Evolutionary conservation across 2,329 filamentous ascomycete species (phyloP).

Genomic region (Arthrobotrys musiformis): DNA sequence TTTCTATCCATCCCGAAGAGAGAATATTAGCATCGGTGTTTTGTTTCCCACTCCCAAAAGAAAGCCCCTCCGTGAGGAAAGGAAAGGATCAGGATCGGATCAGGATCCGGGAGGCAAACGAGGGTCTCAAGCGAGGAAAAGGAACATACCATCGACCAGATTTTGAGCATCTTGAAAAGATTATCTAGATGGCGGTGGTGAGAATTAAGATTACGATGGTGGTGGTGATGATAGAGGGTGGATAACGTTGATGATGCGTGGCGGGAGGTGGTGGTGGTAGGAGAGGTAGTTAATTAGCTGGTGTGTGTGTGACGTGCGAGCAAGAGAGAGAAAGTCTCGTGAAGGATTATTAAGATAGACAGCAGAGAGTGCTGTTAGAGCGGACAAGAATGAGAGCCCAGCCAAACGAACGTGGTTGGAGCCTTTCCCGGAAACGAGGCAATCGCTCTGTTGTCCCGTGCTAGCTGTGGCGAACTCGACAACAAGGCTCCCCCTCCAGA

Average conservation of each 20-base stretch:
- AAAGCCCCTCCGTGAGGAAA: slow-evolving; percentile 5
- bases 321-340: slow-evolving; percentile 11
- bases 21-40: slow-evolving; percentile 55
- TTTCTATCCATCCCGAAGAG: slow-evolving; percentile 71
- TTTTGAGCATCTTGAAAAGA: slow-evolving; percentile 79
- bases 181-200: too few relatives aligned
- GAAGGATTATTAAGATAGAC: too few relatives aligned
- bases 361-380: not conserved
- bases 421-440: slow-evolving; percentile 53
- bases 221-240: not conserved
- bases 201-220: not conserved
- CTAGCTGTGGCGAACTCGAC: slow-evolving; percentile 51
- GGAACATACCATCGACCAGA: slow-evolving; percentile 91
- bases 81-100: too few relatives aligned
- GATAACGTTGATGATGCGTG: not conserved
- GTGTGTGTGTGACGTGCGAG: not conserved
- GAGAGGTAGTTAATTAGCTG: not conserved
- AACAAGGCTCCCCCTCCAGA: slow-evolving; percentile 42
- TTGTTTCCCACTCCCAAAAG: not conserved
- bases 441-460: too few relatives aligned
- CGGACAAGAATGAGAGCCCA: not conserved
- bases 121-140: not conserved
- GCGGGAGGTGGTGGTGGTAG: not conserved
- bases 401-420: not conserved
- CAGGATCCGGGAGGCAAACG: slow-evolving; percentile 15